phyloP scores from a whole-genome alignment of 768 basidiomycete species.

The Amanita jacksonii region DNA sequence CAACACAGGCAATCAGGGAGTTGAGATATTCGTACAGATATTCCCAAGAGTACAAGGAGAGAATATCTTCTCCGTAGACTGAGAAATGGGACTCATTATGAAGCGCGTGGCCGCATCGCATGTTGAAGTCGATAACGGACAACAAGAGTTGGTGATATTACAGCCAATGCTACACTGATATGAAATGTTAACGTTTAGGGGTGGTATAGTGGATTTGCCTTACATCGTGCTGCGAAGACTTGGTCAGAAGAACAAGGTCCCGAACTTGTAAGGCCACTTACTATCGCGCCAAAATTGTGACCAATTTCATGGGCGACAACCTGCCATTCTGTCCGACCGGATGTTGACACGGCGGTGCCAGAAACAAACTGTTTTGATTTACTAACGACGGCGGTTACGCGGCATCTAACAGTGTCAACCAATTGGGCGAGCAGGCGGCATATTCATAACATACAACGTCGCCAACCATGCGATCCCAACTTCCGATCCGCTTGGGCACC shows the following conservation, averaged over 20 bases:
- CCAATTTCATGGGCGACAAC: slow-evolving; percentile 78
- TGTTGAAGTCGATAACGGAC: slow-evolving; percentile 47
- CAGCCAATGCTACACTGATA: slow-evolving; percentile 58
- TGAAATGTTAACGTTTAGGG: slow-evolving; percentile 5
- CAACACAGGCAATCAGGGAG: slow-evolving; percentile 5
- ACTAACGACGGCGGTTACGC: slow-evolving; percentile 31
- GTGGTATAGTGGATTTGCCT: too few species aligned
- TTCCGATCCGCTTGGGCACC: slow-evolving; percentile 72
- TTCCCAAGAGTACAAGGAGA: slow-evolving; percentile 79
- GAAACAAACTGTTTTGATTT: slow-evolving; percentile 47
- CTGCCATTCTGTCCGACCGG: slow-evolving; percentile 72
- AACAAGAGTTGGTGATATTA: slow-evolving; percentile 48
- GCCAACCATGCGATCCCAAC: slow-evolving; percentile 87
- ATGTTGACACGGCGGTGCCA: slow-evolving; percentile 76
- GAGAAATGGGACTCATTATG: slow-evolving; percentile 80
- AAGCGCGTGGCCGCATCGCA: slow-evolving; percentile 62
- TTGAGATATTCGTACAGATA: slow-evolving; percentile 64
- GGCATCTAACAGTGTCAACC: slow-evolving; percentile 32
- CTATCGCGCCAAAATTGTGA: slow-evolving; percentile 86
- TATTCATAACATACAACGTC: slow-evolving; percentile 43
- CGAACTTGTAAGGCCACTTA: slow-evolving; percentile 28
- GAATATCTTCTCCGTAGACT: slow-evolving; percentile 55
- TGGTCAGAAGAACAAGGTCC: slow-evolving; percentile 10
- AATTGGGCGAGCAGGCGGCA: slow-evolving; percentile 5
- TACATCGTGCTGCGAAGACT: slow-evolving; percentile 46